Evolutionary conservation across 148 eudicot genomes (phyloP).

Genomic region (Rhododendron kiyosumense): DNA sequence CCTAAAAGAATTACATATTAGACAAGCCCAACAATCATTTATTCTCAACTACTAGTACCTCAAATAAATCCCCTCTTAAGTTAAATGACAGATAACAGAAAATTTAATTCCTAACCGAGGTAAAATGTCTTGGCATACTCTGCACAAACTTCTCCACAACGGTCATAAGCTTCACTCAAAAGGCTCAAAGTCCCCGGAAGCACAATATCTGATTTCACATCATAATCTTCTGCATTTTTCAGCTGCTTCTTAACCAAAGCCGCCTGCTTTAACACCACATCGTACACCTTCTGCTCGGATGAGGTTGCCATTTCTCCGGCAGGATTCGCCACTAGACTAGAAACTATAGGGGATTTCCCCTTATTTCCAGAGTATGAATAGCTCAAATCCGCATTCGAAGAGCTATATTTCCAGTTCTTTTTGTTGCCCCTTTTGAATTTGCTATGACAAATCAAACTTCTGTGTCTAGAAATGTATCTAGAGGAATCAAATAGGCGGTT

Average conservation of each 20-base stretch:
- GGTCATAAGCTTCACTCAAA: conserved; percentile 73
- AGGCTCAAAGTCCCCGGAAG: conserved; percentile 63
- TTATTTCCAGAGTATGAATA: conserved; percentile 25
- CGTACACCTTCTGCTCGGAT: conserved; percentile 91
- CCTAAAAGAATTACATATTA: neutral
- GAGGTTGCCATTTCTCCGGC: conserved; percentile 62
- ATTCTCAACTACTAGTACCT: neutral
- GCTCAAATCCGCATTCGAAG: conserved; percentile 18
- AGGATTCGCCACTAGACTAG: conserved; percentile 70
- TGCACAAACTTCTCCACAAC: conserved; percentile 79
- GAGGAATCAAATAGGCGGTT: conserved; percentile 23
- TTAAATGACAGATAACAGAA: neutral
- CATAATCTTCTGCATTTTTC: conserved; percentile 42
- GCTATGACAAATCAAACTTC: conserved; percentile 21
- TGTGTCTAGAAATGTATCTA: conserved; percentile 13
- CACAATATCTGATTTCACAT: conserved; percentile 80
- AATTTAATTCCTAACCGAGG: conserved; percentile 43
- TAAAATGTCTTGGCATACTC: conserved; percentile 90
- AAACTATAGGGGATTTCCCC: conserved; percentile 31
- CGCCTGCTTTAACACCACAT: conserved; percentile 91
- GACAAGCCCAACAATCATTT: conserved; percentile 13
- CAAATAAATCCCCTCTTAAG: neutral
- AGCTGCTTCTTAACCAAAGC: conserved; percentile 64
- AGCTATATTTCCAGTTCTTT: conserved; percentile 36
- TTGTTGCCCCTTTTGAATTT: conserved; percentile 37